Conservation (phyloP, 306 rosid genomes). For the Quillaja saponaria region DNA sequence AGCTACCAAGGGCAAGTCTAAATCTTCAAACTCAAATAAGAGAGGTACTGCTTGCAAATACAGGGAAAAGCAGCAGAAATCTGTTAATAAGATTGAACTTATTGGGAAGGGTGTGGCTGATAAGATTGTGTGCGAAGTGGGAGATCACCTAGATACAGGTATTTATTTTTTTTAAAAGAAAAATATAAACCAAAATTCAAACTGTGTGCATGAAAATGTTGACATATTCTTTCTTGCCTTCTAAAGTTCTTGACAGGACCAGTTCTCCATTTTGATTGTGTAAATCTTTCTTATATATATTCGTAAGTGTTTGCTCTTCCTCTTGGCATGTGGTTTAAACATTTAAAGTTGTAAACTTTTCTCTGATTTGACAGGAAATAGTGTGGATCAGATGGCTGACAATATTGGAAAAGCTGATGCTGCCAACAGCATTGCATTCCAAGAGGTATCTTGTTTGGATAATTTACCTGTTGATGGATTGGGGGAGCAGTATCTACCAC, state of each 20-base stretch:
- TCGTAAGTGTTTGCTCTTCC: conserved; percentile 21
- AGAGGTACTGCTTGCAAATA: conserved; percentile 43
- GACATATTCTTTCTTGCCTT: conserved; percentile 22
- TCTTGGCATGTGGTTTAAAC: conserved; percentile 17
- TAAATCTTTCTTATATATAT: conserved; percentile 11
- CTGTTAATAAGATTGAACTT: conserved; percentile 51
- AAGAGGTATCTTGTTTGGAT: conserved; percentile 39
- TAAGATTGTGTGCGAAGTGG: conserved; percentile 40
- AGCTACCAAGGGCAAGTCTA: conserved; percentile 49
- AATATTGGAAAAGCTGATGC: conserved; percentile 37
- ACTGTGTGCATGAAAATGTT: conserved; percentile 14
- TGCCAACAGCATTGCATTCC: conserved; percentile 34
- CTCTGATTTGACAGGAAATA: conserved; percentile 34
- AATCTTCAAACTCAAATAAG: conserved; percentile 51
- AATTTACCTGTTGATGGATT: conserved; percentile 42
- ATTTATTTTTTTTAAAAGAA: conserved; percentile 22
- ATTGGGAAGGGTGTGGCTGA: conserved; percentile 42
- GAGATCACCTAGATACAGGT: conserved; percentile 60
- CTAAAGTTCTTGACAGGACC: conserved; percentile 18
- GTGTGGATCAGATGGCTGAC: conserved; percentile 50
- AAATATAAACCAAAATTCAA: not conserved
- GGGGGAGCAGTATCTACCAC: conserved; percentile 56
- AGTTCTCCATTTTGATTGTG: conserved; percentile 19
- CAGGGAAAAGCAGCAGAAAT: conserved; percentile 51
- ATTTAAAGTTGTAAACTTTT: conserved; percentile 20